Evolutionary conservation across 177 flowering plant species (phyloP).

Genomic region (Vitis hybrid): DNA sequence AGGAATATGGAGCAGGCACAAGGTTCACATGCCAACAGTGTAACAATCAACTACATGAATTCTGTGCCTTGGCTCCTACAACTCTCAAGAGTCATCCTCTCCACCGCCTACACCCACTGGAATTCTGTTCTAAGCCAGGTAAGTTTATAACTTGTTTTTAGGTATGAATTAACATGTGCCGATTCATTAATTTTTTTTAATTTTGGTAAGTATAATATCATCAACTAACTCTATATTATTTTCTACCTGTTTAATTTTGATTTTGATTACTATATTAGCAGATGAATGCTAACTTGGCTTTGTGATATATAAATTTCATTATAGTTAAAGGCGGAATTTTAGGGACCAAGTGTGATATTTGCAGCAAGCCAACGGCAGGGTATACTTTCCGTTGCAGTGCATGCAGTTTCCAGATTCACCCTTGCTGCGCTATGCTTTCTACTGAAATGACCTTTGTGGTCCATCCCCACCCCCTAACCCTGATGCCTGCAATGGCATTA

Average conservation of each 20-base stretch:
- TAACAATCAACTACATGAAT: conserved; percentile 68
- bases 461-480: conserved; percentile 55
- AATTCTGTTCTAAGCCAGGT: conserved; percentile 60
- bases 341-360: conserved; percentile 61
- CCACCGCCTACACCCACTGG: conserved; percentile 66
- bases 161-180: background rate
- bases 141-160: background rate
- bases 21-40: conserved; percentile 59
- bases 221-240: too few relatives aligned
- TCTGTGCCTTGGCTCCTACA: conserved; percentile 70
- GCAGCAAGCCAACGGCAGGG: conserved; percentile 59
- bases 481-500: conserved; percentile 27
- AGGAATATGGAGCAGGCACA: conserved; percentile 73
- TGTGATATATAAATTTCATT: background rate
- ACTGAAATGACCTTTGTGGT: conserved; percentile 32
- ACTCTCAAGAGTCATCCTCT: conserved; percentile 55
- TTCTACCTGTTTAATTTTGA: background rate
- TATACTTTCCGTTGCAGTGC: conserved; percentile 57
- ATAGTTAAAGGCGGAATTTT: conserved; percentile 47
- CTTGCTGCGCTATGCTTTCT: conserved; percentile 68
- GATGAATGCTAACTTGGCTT: background rate
- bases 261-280: background rate
- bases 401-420: conserved; percentile 77
- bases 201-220: too few relatives aligned
- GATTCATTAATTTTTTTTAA: too few relatives aligned